Base-by-base conservation (phyloP, 2,329 filamentous ascomycete genomes). In the Pseudocercospora ulei region DNA sequence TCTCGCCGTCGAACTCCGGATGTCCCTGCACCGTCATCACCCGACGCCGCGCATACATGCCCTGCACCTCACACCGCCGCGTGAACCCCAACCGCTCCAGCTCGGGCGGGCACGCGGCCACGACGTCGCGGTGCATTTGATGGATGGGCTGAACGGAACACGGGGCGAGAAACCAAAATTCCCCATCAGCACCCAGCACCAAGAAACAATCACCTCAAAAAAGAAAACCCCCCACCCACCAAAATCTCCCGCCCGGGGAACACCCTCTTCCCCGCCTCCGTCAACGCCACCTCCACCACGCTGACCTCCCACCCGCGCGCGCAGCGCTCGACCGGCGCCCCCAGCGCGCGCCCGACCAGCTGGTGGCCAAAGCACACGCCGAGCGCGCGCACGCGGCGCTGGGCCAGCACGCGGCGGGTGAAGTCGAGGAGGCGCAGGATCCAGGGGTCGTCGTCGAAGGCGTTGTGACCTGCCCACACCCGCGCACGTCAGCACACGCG, bases 331-430 rank as follows among this genome's bases (percentile, higher is more conserved):
- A 92, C 80, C 51, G 73, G 71, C 12, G 65, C 71, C 3, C 76
- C 82, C 50, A 87, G 57, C 1, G 83, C 82, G 36, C 84, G 70
- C 1, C 73, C 83, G 27, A 90, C 65, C 53, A 93, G 86, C 65
- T 93, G 84, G 59, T 92, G 85, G 3, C 85, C 85, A 59, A 88
- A 93, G 62, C 85, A 93, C 9, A 90, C 71, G 7, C 84, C 85
- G 9, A 93, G 69, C n/a, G 87, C 62, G 22, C 76, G 72, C 5
- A 90, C 73, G 0, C 75, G 67, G 16, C 66, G 25, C 47, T 79
- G 71, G 7, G 68, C 66, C 20, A 83, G 67, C 2, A 81, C 67
- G 48, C 70, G 65, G 35, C 68, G 65, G 0, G 73, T 75, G 54
- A 77, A 93, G 1, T 77, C 75, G 11, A 85, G 78, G 1, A 93